Evolutionary conservation across 1,284 basidiomycete genomes (phyloP), one percentile per base, ranked within the genome.

Genomic region (Ceratobasidium sp.): DNA sequence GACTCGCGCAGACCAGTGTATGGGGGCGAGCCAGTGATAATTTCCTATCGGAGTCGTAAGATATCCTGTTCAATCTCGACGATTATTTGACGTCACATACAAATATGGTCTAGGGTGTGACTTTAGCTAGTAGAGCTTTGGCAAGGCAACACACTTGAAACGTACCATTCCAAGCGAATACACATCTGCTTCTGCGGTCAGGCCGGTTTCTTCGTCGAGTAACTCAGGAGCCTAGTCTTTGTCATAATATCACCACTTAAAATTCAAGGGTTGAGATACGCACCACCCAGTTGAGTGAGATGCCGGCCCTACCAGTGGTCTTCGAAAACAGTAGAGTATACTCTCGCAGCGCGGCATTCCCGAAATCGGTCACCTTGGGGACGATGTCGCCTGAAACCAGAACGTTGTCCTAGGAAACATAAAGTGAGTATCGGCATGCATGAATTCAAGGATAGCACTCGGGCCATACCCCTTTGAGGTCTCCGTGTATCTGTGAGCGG

Each of bases 381-480:
- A 25, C 27, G 20, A 20, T n/a, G 32, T 45, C 35, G 5, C 15
- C 12, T 25, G 56, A 58, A 7, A 58, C 27, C 29, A 58, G 25
- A 29, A 58, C 40, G 13, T 58, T 58, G 10, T 17, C 25, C 56
- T 58, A 47, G 20, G 38, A 17, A 8, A 17, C 38, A 8, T 12
- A 12, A 12, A 47, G 20, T 8, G 10, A 20, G 6, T 29, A 6
- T 52, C 15, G 7, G 15, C n/a, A 13, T 54, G 31, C 12, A n/a
- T 6, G 7, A 25, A 31, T 17, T 17, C 2, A 5, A 20, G 3
- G 29, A n/a, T n/a, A n/a, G n/a, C n/a, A n/a, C n/a, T n/a, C n/a
- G n/a, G n/a, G n/a, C n/a, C 62, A 1, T 45, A 67, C 62, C 1
- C 12, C 50, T 34, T 67, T 67, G 22, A 67, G 17, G 32, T 67